Evolutionary conservation across 139 green algal genomes (phyloP).

Genomic region (Parachlorella kessleri): DNA sequence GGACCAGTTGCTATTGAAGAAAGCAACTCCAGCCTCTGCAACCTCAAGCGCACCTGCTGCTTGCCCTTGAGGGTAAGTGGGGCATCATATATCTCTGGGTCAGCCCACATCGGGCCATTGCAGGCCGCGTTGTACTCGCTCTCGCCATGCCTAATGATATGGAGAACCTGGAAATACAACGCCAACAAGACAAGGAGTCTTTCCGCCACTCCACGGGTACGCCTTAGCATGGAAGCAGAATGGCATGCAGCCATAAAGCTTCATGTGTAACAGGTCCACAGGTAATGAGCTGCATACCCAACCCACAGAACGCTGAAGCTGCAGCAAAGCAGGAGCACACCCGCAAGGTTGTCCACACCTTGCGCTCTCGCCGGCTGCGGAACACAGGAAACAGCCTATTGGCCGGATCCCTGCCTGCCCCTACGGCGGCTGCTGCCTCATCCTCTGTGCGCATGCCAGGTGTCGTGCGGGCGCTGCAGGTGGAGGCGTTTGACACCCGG

Average conservation of each 20-base stretch:
- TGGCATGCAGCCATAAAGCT: too few species aligned
- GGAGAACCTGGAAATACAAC: constrained; percentile 50
- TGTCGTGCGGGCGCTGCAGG: not conserved
- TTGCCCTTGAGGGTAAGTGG: constrained; percentile 59
- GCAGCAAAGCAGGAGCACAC: too few species aligned
- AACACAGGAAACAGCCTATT: constrained; percentile 29
- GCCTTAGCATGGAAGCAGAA: too few species aligned
- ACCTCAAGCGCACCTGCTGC: constrained; percentile 32
- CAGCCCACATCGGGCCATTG: constrained; percentile 42
- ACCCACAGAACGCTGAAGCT: too few species aligned
- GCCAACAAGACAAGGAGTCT: too few species aligned
- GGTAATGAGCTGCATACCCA: too few species aligned
- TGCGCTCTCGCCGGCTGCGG: not conserved
- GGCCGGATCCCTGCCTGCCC: not conserved
- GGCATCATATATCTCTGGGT: constrained; percentile 72
- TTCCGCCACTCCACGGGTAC: too few species aligned
- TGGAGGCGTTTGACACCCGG: not conserved
- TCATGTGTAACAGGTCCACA: too few species aligned
- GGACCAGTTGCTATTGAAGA: too few species aligned
- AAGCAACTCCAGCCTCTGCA: too few species aligned
- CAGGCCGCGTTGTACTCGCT: constrained; percentile 63
- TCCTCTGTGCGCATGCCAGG: not conserved
- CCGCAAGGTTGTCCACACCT: too few species aligned
- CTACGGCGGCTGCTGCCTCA: not conserved
- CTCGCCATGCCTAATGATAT: constrained; percentile 71